A percentile compares a stretch with the other conserved stretches of the same genome.
These are phyloP conservation scores for Rhynchosporium secalis DNA, from an alignment of 2,329 filamentous ascomycete species.

Conservation along the genomic window DNA sequence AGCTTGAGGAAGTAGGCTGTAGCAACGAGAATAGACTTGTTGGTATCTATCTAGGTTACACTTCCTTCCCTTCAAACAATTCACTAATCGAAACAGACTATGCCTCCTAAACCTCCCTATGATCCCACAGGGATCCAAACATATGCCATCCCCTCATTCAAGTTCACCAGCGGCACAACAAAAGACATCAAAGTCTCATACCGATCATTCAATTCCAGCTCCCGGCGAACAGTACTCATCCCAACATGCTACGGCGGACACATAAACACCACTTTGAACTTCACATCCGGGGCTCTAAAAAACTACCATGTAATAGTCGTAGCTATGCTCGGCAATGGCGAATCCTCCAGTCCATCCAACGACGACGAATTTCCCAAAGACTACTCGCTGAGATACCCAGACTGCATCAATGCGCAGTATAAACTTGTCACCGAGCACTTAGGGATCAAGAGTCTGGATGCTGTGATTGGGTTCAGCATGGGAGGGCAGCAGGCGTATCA, in stretches of 20 bases:
- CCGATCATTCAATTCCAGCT: conserved; percentile 44
- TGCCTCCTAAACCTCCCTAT: conserved; percentile 23
- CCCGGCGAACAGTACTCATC: conserved; percentile 45
- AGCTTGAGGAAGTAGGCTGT: background rate
- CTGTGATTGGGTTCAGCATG: conserved; percentile 52
- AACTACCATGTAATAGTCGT: conserved; percentile 48
- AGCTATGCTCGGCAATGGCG: conserved; percentile 50
- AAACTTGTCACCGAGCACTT: conserved; percentile 43
- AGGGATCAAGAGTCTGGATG: conserved; percentile 41
- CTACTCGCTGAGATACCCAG: conserved; percentile 41
- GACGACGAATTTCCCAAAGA: conserved; percentile 44
- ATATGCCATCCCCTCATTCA: conserved; percentile 42
- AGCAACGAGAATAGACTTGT: no score
- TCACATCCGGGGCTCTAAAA: conserved; percentile 46
- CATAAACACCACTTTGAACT: conserved; percentile 51
- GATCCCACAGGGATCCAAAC: conserved; percentile 38
- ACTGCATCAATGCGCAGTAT: conserved; percentile 47
- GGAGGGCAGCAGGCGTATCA: conserved; percentile 51
- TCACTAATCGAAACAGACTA: background rate
- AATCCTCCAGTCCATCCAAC: conserved; percentile 50
- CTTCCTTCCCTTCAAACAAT: background rate
- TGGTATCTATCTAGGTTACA: background rate
- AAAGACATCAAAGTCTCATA: conserved; percentile 39
- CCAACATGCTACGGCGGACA: conserved; percentile 56
- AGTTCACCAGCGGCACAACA: conserved; percentile 42